Base-by-base conservation (phyloP, 768 basidiomycete genomes). In the Tremella yokohamensis region DNA sequence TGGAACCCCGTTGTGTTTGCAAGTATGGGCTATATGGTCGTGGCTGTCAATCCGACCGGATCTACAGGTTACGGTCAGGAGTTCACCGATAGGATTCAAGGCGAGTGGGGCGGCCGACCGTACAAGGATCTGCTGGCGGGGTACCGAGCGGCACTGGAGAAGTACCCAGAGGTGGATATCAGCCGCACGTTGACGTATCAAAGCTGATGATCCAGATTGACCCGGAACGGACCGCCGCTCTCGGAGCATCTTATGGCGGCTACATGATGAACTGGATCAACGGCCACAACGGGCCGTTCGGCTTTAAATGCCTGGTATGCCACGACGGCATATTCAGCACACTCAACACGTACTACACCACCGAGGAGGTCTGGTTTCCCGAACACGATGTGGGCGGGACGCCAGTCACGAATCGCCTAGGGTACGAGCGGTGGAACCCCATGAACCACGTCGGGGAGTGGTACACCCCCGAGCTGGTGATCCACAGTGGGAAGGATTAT, bases 11-110 rank as follows among this genome's bases (percentile, higher is more conserved):
- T 90, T 66, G 44, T 76, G 2, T 76, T 68, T 49, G 74, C 74
- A 12, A 64, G 66, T 19, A 59, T 68, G 47, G 81, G 94, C 0
- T 99, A 97, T 77, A 85, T 94, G 66, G 83, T 84, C 11, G 81
- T 96, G 40, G 81, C 86, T 26, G 86, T 96, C 66, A 97, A 98
- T 73, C 94, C 94, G 1, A 94, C 92, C 0, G 94, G 94, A 8
- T 89, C 87, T 25, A 97, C 94, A 2, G 86, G 89, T 0, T 96
- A 92, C 65, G 92, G 91, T 2, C 91, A 94, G 82, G 69, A 74
- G 12, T 76, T 79, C 44, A 73, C 67, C 44, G 75, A 76, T 54
- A 47, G 45, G 18, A 77, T 78, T 54, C 53, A 71, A 57, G 34
- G 60, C n/a, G 61, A 79, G 29, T 79, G 78, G 78, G 79, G 79